phyloP scores from a whole-genome alignment of 495 filamentous ascomycete genomes.

The Parathielavia appendiculata region DNA sequence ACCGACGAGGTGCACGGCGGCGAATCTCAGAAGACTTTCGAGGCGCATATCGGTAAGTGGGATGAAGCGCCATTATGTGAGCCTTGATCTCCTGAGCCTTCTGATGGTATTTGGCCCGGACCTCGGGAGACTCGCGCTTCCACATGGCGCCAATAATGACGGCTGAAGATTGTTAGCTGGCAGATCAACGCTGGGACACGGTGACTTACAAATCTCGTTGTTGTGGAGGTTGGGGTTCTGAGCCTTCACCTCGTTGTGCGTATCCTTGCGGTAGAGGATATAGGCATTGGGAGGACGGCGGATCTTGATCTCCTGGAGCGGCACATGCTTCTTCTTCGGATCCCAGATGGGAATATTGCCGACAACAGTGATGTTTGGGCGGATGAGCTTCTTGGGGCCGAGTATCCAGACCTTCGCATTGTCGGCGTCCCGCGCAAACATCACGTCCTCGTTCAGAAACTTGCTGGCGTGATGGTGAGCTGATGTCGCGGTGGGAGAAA shows the following conservation, averaged over 20 bases:
- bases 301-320: conserved; percentile 11
- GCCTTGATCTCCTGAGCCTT: conserved; percentile 19
- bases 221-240: conserved; percentile 19
- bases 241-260: conserved; percentile 13
- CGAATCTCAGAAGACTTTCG: conserved; percentile 19
- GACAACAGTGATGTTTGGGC: conserved; percentile 8
- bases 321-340: conserved; percentile 11
- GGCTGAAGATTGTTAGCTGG: conserved; percentile 17
- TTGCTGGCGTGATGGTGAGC: conserved; percentile 6
- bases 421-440: conserved; percentile 17
- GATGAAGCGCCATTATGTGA: conserved; percentile 11
- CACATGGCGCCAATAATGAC: conserved; percentile 24
- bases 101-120: conserved; percentile 18
- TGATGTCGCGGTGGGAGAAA: background rate
- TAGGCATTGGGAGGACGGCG: conserved; percentile 28
- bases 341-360: conserved; percentile 14
- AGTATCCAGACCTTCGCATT: conserved; percentile 17
- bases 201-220: conserved; percentile 26
- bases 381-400: conserved; percentile 14
- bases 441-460: conserved; percentile 14
- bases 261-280: conserved; percentile 27
- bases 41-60: conserved; percentile 19
- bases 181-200: background rate
- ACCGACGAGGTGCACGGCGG: conserved; percentile 11
- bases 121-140: conserved; percentile 19